phyloP scores from a whole-genome alignment of 176 grass and related monocot species.

The Aechmea fasciata region DNA sequence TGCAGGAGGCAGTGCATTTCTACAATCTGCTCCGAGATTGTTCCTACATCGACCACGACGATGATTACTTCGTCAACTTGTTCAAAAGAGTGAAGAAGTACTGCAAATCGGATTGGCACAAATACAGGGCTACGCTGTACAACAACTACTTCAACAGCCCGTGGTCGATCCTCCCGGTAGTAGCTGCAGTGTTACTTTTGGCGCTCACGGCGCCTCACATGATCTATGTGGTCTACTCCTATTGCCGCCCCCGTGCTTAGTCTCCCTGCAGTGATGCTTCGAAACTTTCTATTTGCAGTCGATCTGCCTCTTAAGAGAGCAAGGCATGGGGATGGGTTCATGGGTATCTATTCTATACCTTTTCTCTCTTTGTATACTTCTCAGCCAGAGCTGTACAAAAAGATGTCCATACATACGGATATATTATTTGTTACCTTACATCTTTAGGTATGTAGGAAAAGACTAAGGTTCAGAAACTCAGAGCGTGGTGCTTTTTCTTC shows the following conservation, averaged over 20 bases:
- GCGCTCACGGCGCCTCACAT: not conserved
- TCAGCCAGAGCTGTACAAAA: too few relatives aligned
- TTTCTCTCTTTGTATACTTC: too few relatives aligned
- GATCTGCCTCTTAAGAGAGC: too few relatives aligned
- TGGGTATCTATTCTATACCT: too few relatives aligned
- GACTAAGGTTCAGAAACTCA: too few relatives aligned
- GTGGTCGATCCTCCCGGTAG: not conserved
- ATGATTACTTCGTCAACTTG: not conserved
- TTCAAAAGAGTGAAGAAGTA: not conserved
- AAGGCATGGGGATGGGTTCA: too few relatives aligned
- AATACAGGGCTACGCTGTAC: not conserved
- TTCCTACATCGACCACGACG: not conserved
- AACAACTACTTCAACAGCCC: slow-evolving; percentile 2
- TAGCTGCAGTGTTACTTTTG: not conserved
- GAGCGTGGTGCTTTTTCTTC: too few relatives aligned
- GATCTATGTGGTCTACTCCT: not conserved
- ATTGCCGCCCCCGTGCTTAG: not conserved
- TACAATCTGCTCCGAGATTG: slow-evolving; percentile 16
- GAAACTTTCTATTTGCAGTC: too few relatives aligned
- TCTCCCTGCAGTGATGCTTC: not conserved
- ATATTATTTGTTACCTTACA: too few relatives aligned
- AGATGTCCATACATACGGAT: too few relatives aligned
- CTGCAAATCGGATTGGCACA: not conserved
- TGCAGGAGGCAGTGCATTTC: not conserved
- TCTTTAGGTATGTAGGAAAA: too few relatives aligned